Evolutionary conservation across 2,329 filamentous ascomycete genomes (phyloP), one percentile per base, ranked within the genome.

Genomic region (Pseudocercospora cruenta): DNA sequence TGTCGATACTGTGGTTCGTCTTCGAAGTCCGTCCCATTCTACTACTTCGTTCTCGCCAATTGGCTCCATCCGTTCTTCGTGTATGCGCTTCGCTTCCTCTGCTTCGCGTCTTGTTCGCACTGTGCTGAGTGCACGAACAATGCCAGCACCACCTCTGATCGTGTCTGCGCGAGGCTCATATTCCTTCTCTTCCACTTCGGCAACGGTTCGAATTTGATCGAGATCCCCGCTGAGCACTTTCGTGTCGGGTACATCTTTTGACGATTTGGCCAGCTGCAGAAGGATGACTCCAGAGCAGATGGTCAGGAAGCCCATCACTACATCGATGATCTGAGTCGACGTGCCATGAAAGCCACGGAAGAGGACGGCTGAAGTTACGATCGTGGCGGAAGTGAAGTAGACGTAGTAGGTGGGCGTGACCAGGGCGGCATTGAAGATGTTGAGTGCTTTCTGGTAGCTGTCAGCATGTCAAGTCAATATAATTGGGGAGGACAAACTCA

Each of bases 331-430:
- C 26, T 91, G 87, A 5, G 88, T 85, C 0, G 87, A 85, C 0
- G 92, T 92, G 39, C 94, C 95, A 76, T 96, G 94, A 85, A 99
- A 97, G 7, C 95, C 95, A 69, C 89, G 90, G 80, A 98, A 98
- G 2, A 99, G 83, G 55, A 99, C 89, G 3, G 94, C 91, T 0
- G 94, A 97, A 5, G 94, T 96, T 72, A 98, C 87, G 71, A 99
- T 97, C 21, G 95, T 98, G 4, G 93, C 91, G 72, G 90, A 96
- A 45, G 95, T 99, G 78, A 99, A 99, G 82, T 96, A 94, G 71
- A 99, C 95, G 78, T 99, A 99, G 81, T 99, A 99, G 2, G 95
- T 99, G 0, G 95, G 95, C 0, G 95, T 99, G 66, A 99, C 95
- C 70, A 99, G 86, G 7, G 95, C 94, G 43, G 95, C 95, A 75